A percentile compares a stretch with the other conserved stretches of the same genome.
Conservation (phyloP, 768 basidiomycete genomes). For the Trametes elegans region DNA sequence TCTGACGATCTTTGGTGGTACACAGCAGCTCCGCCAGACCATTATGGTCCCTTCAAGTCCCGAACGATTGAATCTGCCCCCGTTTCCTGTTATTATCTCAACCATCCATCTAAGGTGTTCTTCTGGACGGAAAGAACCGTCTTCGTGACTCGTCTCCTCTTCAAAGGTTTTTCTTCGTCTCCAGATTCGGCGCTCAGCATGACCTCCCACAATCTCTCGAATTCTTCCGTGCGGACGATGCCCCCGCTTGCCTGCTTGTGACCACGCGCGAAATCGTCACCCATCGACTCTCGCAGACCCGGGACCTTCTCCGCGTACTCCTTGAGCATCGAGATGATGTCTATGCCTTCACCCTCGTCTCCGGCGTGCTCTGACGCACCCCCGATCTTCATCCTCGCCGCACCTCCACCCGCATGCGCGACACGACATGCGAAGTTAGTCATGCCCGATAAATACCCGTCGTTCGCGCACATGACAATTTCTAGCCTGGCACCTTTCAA, state of each 20-base stretch:
- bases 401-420: slow-evolving; percentile 23
- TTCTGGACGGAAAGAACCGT: slow-evolving; percentile 12
- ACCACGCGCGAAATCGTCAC: slow-evolving; percentile 44
- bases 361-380: neutral
- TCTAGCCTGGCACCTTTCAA: slow-evolving; percentile 33
- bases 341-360: slow-evolving; percentile 26
- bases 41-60: too few species aligned
- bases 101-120: slow-evolving; percentile 28
- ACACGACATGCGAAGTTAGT: slow-evolving; percentile 44
- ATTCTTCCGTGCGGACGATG: slow-evolving; percentile 34
- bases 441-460: slow-evolving; percentile 36
- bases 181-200: slow-evolving; percentile 17
- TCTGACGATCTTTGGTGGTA: too few species aligned
- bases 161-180: slow-evolving; percentile 4
- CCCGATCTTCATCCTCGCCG: neutral
- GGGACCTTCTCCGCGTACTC: slow-evolving; percentile 34
- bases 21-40: too few species aligned
- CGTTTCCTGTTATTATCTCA: too few species aligned
- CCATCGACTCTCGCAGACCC: slow-evolving; percentile 38
- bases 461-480: slow-evolving; percentile 39
- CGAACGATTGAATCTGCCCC: too few species aligned
- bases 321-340: slow-evolving; percentile 39
- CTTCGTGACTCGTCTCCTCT: slow-evolving; percentile 16
- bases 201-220: slow-evolving; percentile 27
- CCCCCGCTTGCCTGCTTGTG: slow-evolving; percentile 51